A percentile compares a stretch with the other conserved stretches of the same genome.
Evolutionary conservation across 148 eudicot genomes (phyloP).

Genomic region (Nepenthes gracilis): DNA sequence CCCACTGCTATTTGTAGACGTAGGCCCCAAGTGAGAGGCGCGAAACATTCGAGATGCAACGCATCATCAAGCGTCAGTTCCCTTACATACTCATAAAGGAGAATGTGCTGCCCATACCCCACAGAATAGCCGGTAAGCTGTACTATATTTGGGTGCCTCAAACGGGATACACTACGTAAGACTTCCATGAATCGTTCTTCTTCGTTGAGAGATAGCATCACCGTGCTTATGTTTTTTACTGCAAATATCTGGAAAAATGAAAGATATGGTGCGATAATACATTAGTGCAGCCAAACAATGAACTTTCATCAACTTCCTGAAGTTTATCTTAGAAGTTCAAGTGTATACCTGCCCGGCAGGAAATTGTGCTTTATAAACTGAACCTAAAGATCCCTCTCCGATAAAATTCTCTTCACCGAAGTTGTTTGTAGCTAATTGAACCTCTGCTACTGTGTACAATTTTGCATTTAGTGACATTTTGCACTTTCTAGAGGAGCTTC

Average conservation of each 20-base stretch:
- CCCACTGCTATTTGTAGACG: constrained; percentile 80
- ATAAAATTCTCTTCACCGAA: constrained; percentile 60
- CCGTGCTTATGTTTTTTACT: constrained; percentile 61
- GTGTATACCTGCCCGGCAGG: constrained; percentile 59
- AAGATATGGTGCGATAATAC: not conserved
- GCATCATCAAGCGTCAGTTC: constrained; percentile 61
- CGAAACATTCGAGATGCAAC: constrained; percentile 39
- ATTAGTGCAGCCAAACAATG: not conserved
- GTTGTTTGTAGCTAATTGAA: constrained; percentile 67
- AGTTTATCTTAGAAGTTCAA: constrained; percentile 3
- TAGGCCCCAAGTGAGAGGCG: constrained; percentile 71
- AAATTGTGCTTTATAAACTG: constrained; percentile 78
- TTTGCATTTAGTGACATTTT: constrained; percentile 54
- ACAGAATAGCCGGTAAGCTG: constrained; percentile 71
- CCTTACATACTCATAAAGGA: constrained; percentile 68
- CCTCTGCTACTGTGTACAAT: constrained; percentile 54
- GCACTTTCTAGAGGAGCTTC: constrained; percentile 53
- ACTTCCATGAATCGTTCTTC: constrained; percentile 78
- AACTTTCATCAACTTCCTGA: not conserved
- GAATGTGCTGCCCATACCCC: constrained; percentile 68
- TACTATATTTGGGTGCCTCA: constrained; percentile 81
- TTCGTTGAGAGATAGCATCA: constrained; percentile 54
- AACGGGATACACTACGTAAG: constrained; percentile 44
- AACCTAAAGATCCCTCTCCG: constrained; percentile 96
- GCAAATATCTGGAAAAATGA: constrained; percentile 46